These are phyloP conservation scores for Rhodotorula taiwanensis DNA, from an alignment of 768 basidiomycete species.

Conservation along the genomic window DNA sequence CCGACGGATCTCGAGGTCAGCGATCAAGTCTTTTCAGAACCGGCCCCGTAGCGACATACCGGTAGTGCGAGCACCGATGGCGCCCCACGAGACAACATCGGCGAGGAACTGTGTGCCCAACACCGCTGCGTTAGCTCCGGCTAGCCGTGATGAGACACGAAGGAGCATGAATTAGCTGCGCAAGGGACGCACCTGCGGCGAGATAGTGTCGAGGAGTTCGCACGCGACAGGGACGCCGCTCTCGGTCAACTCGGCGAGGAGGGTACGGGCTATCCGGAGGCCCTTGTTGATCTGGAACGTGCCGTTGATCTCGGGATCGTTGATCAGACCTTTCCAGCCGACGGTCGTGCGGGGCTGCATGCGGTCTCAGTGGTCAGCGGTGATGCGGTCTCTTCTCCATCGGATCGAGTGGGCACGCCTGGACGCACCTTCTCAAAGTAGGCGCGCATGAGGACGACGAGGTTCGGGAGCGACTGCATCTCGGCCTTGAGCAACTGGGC, in stretches of 20 bases:
- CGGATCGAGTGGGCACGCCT: too few relatives aligned
- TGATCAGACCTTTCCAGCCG: slow-evolving; percentile 66
- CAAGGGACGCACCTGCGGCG: slow-evolving; percentile 36
- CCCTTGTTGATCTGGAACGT: slow-evolving; percentile 97
- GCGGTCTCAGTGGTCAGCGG: too few relatives aligned
- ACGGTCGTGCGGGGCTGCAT: slow-evolving; percentile 92
- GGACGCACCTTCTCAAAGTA: slow-evolving; percentile 74
- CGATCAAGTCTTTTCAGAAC: neutral
- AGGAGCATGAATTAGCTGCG: neutral
- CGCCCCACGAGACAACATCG: slow-evolving; percentile 76
- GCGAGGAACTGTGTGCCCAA: slow-evolving; percentile 35
- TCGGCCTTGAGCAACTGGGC: slow-evolving; percentile 55
- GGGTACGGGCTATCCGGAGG: slow-evolving; percentile 72
- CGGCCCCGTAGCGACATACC: neutral
- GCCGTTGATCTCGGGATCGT: slow-evolving; percentile 88
- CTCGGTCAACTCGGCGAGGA: slow-evolving; percentile 83
- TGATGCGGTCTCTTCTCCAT: too few relatives aligned
- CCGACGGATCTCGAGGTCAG: neutral
- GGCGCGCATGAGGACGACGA: slow-evolving; percentile 89
- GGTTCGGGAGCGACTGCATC: slow-evolving; percentile 55
- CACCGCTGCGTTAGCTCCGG: neutral
- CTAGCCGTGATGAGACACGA: neutral
- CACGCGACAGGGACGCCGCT: slow-evolving; percentile 88
- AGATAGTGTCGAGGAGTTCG: slow-evolving; percentile 71
- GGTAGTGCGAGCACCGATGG: slow-evolving; percentile 94